Evolutionary conservation across 1,284 basidiomycete species (phyloP), one percentile per base, ranked within the genome.

Genomic region (Hymenochaete sp.): DNA sequence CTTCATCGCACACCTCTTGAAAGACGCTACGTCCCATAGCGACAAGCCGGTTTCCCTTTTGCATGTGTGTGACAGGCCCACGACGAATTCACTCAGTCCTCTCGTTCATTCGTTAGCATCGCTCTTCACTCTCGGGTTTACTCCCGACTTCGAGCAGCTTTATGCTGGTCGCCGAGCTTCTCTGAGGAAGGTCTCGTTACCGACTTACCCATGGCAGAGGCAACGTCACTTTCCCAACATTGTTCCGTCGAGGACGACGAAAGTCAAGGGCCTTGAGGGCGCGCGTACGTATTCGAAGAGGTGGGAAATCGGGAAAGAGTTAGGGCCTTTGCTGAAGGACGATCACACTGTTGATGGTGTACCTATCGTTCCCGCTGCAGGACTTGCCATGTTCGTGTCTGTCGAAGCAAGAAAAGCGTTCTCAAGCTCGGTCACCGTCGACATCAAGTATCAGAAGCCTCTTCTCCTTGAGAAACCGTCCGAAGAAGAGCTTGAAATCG

Each of bases 131-230:
- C 52, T 55, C 36, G 59, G 59, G 11, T 45, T 60, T 33, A 56
- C 52, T 11, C 51, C 59, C 26, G 55, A 64, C 37, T 60, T 64
- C 37, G 42, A 52, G 2, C 33, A 28, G 8, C 49, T 65, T 3
- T 59, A 56, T 44, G 45, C 41, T 11, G 55, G 57, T 18, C 55
- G 54, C 41, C 53, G 50, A 13, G 49, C 52, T 35, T 49, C 27
- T 13, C 54, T 54, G 38, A 29, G 44, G 24, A 63, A 57, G 50
- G 59, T 56, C 5, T 50, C 55, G 24, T 43, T 64, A 27, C 63
- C 63, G 0, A 64, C 61, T 2, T 65, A 65, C 46, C 63, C 63
- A 1, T 65, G 62, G 58, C 62, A 64, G 49, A 59, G 60, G 14
- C 53, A 61, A 9, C 57, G 61, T 14, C 59, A 62, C 44, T 65